Evolutionary conservation across 352 stramenopile species (phyloP), one percentile per base, ranked within the genome.

Genomic region (Pythium pyrilobum): DNA sequence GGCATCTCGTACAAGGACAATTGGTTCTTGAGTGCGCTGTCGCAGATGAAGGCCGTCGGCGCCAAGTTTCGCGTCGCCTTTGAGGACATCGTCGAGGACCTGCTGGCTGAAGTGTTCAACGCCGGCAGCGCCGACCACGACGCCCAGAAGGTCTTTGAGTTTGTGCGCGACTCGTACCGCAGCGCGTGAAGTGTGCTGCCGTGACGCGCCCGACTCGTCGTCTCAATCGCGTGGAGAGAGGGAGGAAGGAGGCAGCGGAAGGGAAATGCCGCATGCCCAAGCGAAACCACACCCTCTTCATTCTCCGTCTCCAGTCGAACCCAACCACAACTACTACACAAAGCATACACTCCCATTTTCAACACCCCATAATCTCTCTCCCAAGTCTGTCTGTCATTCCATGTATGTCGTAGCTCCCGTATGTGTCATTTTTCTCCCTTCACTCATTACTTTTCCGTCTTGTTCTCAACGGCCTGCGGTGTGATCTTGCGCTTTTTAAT

Each of bases 1-100:
- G 73, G 75, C 20, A 70, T 83, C 12, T 71, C 79, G 28, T 84
- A 81, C 43, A 74, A 78, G 25, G 83, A 92, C 63, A 92, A 94
- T 36, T 94, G 83, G 83, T 89, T 89, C 50, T 47, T 67, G 32
- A 92, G 81, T 62, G 71, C 76, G 28, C 42, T 94, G 24, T 59
- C 73, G 18, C 83, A 86, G 46, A 85, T 92, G 75, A 80, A 87
- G 42, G 70, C 71, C 0, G 58, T 94, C 31, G 83, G 79, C 6
- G 56, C 64, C 48, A 68, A 71, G 18, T 89, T 85, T 56, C 75
- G 81, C 20, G 66, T 77, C 18, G 64, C 66, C 25, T 62, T 91
- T 23, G 74, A 88, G 36, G 59, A 72, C 29, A 67, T 77, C 11
- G 45, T 75, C 13, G 74, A 78, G 28, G 66, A 82, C 36, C 69